Percentiles rank a stretch among this genome's conserved stretches.
These are phyloP conservation scores for Cryptococcus maquisensis DNA, from an alignment of 1,284 basidiomycete genomes.

Conservation along the genomic window DNA sequence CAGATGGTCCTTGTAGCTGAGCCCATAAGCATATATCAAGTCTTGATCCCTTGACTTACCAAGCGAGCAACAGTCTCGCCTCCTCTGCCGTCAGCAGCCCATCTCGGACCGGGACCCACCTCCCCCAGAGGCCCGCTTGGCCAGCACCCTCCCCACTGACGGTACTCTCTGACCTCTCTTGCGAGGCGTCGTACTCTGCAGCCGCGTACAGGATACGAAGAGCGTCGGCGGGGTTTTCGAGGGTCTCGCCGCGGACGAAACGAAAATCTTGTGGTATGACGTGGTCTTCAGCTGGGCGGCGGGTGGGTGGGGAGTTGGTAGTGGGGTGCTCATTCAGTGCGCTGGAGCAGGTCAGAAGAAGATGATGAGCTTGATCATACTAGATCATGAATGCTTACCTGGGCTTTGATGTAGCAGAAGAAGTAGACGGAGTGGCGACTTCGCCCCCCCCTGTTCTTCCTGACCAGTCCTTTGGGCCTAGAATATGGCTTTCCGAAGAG, in stretches of 20 bases:
- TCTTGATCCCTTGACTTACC: slow-evolving; percentile 4
- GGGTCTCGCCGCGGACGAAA: slow-evolving; percentile 14
- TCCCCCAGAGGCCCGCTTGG: slow-evolving; percentile 10
- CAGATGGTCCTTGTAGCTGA: slow-evolving; percentile 14
- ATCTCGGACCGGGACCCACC: slow-evolving; percentile 21
- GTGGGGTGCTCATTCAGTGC: neutral
- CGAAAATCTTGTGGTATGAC: slow-evolving; percentile 3
- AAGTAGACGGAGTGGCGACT: neutral
- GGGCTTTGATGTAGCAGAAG: neutral
- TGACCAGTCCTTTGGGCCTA: neutral
- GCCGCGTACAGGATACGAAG: slow-evolving; percentile 18
- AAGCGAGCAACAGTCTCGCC: slow-evolving; percentile 8
- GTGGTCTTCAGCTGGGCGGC: neutral
- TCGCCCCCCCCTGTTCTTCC: neutral
- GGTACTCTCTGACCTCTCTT: neutral
- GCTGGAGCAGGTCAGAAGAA: neutral
- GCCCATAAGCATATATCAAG: neutral
- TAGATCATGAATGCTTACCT: neutral
- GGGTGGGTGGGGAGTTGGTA: neutral
- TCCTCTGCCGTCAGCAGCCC: slow-evolving; percentile 19
- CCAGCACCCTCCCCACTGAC: neutral
- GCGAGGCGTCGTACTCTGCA: slow-evolving; percentile 6
- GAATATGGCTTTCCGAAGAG: slow-evolving; percentile 9
- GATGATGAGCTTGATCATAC: neutral
- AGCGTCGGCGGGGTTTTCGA: slow-evolving; percentile 23